Base-by-base conservation (phyloP, 345 rosid genomes). In the Ceriops zippeliana region DNA sequence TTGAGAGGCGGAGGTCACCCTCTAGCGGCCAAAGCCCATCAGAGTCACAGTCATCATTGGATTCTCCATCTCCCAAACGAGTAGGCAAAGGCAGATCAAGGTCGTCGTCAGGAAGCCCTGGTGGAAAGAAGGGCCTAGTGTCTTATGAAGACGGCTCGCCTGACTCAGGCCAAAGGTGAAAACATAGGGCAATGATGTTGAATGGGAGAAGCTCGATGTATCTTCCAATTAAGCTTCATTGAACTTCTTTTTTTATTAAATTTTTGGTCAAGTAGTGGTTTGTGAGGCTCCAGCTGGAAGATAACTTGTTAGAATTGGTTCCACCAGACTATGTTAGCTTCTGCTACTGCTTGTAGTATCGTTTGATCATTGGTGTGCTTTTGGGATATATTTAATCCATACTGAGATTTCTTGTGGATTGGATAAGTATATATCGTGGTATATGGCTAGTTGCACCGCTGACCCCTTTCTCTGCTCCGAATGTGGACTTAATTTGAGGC, bases 131-230 rank as follows among this genome's bases (percentile, higher is more conserved):
- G 78, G 82, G 92, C 42, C 82, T 95, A 69, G 99, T 95, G 63
- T 84, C 90, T 5, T 95, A 92, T 68, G 97, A 85, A 0, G 89
- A 86, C 73, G 85, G 83, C 52, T 85, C 96, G 26, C 90, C 88
- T 2, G 90, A 81, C 54, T 83, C 84, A 1, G 79, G 80, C 19
- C 53, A 52, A 54, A 53, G 69, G 62, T 83, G 73, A 80, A 68
- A 15, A 22, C 56, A 24, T 15, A 35, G 2, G 56, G 22, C 22
- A 11, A 20, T 47, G 28, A 51, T 52, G 7, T 35, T 63, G 9
- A 28, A 27, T 42, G 53, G 70, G 26, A 57, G 32, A 53, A 60
- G 61, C 35, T 61, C 19, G 27, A 0, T 42, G 49, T 42, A 42
- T 42, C 49, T 4, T 10, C 59, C 28, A 24, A 56, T 56, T 28